Base-by-base conservation (phyloP, 1,284 basidiomycete species). In the Puccinia hordei region DNA sequence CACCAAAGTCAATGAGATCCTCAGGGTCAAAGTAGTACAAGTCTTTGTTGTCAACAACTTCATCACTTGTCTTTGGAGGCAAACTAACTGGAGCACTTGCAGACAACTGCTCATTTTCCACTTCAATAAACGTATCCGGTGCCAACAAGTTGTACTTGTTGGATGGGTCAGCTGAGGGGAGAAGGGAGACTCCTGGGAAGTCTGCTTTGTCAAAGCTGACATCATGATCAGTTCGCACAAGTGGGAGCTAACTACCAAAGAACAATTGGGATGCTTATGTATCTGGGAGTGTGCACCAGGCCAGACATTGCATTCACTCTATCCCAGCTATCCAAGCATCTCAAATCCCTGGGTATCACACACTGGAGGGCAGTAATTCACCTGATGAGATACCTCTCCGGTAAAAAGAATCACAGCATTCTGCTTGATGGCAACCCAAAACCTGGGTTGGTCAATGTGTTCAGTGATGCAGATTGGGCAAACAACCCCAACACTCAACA, bases 331-430 rank as follows among this genome's bases (percentile, higher is more conserved):
- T 46, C 71, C 55, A 6, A 73, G 27, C 71, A 73, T 22, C 24
- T 73, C 3, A 27, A 73, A 22, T 49, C 41, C 1, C 71, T 49
- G 1, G 53, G 44, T 12, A 49, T 55, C 1, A 35, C 44, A 13
- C 71, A 73, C 71, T 73, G 49, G 44, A 8, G 33, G 19, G 71
- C 71, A 5, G n/a, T 55, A 22, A 73, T 49, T 13, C 71, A 73
- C 19, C 44, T 73, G 3, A 3, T 72, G 13, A 19, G 46, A 15
- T 72, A 49, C 30, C 49, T 72, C 41, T 35, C 27, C n/a, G 53
- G 72, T 13, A 73, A 27, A 38, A 1, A 1, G 2, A 13, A 19
- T 27, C 17, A 55, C 27, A 19, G 68, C 35, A 66, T 38, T 22
- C 19, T 27, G 4, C 19, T 57, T 6, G 19, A 27, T 27, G 19